Evolutionary conservation across 805 yeast genomes (phyloP).

Genomic region (Yarrowia phangngaensis): DNA sequence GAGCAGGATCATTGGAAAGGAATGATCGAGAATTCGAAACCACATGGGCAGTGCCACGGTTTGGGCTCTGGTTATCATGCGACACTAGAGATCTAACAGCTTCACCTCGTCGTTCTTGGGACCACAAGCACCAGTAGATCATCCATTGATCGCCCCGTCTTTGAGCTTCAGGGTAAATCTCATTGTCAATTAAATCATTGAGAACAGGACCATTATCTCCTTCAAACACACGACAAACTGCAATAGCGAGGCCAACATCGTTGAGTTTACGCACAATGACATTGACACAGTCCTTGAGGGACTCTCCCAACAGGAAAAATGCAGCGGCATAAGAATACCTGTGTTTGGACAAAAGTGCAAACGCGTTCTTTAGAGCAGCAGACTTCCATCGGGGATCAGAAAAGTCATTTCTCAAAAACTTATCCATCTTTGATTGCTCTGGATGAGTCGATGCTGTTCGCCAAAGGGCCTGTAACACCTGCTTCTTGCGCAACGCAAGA

Average conservation of each 20-base stretch:
- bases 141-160: constrained; percentile 72
- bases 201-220: constrained; percentile 56
- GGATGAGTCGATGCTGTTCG: constrained; percentile 66
- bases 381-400: constrained; percentile 70
- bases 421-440: constrained; percentile 78
- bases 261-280: constrained; percentile 64
- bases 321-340: constrained; percentile 82
- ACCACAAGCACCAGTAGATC: constrained; percentile 77
- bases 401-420: constrained; percentile 74
- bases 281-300: constrained; percentile 70
- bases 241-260: constrained; percentile 72
- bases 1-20: constrained; percentile 76
- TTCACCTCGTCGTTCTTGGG: constrained; percentile 46
- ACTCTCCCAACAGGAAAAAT: constrained; percentile 75
- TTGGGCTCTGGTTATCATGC: constrained; percentile 15
- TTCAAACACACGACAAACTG: constrained; percentile 73
- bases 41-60: constrained; percentile 8
- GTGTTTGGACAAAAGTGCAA: constrained; percentile 83
- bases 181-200: constrained; percentile 47
- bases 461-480: constrained; percentile 78
- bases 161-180: constrained; percentile 56
- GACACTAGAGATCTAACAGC: constrained; percentile 61
- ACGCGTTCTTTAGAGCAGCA: constrained; percentile 91
- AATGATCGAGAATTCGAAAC: constrained; percentile 38
- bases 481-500: constrained; percentile 72